Percentiles rank a stretch among this genome's conserved stretches.
Conservation (phyloP, 2,329 filamentous ascomycete genomes). For the Neofusicoccum parvum region DNA sequence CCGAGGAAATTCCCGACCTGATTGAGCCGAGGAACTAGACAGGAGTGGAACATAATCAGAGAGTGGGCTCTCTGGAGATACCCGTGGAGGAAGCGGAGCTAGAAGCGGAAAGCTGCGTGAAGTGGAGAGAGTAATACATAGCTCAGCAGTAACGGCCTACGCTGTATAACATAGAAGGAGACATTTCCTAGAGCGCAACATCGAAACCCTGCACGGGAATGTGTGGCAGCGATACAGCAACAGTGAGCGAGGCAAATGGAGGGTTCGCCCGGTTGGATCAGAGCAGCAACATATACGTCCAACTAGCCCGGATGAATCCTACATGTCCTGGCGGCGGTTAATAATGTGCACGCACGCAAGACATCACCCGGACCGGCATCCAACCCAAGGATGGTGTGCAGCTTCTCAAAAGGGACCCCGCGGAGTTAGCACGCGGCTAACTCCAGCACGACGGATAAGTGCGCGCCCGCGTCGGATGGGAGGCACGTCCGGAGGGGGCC, state of each 20-base stretch:
- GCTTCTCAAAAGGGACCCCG: not conserved
- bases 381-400: not conserved
- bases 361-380: not conserved
- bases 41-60: not conserved
- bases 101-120: not conserved
- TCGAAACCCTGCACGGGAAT: not conserved
- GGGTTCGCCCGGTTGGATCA: no score
- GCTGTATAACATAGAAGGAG: conserved; percentile 4
- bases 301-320: not conserved
- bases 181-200: conserved; percentile 7
- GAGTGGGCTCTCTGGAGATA: not conserved
- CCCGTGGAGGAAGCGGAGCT: not conserved
- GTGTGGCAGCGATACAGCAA: no score
- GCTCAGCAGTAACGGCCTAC: not conserved
- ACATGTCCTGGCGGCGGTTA: not conserved
- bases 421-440: not conserved
- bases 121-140: not conserved
- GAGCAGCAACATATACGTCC: not conserved
- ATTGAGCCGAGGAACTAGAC: conserved; percentile 34
- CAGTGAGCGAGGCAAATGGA: no score
- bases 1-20: conserved; percentile 78
- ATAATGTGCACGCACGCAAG: not conserved
- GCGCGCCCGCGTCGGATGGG: not conserved
- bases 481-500: not conserved
- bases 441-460: not conserved